These are phyloP conservation scores for Maudiozyma bulderi DNA, from an alignment of 805 yeast genomes.

Conservation along the genomic window DNA sequence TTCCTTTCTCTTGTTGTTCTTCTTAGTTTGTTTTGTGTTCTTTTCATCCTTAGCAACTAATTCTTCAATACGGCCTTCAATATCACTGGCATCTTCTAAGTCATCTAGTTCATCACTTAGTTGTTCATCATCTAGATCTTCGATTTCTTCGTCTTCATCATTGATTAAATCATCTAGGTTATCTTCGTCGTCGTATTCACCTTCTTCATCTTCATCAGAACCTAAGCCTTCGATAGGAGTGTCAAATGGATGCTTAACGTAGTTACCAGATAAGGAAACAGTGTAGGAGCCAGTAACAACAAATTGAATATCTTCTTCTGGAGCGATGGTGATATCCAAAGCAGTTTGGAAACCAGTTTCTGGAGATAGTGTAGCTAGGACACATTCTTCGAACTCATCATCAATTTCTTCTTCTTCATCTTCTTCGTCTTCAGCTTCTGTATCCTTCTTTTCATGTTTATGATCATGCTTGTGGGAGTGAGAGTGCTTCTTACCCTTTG, in stretches of 20 bases:
- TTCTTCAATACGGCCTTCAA: slow-evolving; percentile 67
- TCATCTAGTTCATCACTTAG: slow-evolving; percentile 35
- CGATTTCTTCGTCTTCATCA: slow-evolving; percentile 38
- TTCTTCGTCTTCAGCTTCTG: slow-evolving; percentile 42
- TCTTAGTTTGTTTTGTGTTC: slow-evolving; percentile 27
- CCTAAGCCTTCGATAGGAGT: slow-evolving; percentile 34
- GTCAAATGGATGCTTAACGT: slow-evolving; percentile 91
- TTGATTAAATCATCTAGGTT: slow-evolving; percentile 39
- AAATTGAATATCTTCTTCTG: slow-evolving; percentile 89
- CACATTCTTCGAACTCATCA: slow-evolving; percentile 72
- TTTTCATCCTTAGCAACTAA: slow-evolving; percentile 49
- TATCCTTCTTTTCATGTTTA: slow-evolving; percentile 27
- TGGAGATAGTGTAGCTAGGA: slow-evolving; percentile 87
- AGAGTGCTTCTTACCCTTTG: slow-evolving; percentile 17
- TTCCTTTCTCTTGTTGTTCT: slow-evolving; percentile 24
- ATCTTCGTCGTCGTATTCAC: slow-evolving; percentile 31
- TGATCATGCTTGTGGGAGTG: slow-evolving; percentile 26
- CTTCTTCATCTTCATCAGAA: slow-evolving; percentile 34
- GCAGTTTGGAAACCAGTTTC: slow-evolving; percentile 78
- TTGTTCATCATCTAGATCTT: slow-evolving; percentile 70
- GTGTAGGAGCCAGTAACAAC: slow-evolving; percentile 95
- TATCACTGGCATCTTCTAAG: slow-evolving; percentile 58
- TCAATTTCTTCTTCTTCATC: slow-evolving; percentile 55
- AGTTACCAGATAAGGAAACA: slow-evolving; percentile 88
- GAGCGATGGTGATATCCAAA: slow-evolving; percentile 78